phyloP scores from a whole-genome alignment of 1,139 yeast species.

The Suhomyces wounanorum region DNA sequence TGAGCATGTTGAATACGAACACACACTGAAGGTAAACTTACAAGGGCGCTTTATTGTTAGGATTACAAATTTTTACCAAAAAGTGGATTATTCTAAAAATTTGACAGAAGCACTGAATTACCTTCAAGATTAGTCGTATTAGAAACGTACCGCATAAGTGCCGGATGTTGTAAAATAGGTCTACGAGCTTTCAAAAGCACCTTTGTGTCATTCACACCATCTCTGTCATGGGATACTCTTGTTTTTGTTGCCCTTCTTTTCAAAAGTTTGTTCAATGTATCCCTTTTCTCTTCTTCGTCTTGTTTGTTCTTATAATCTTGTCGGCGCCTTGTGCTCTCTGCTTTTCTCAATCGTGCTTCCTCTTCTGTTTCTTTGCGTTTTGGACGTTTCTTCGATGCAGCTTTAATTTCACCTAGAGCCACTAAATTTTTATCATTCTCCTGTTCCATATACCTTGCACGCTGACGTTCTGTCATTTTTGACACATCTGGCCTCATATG shows the following conservation, averaged over 20 bases:
- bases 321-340: conserved; percentile 87
- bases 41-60: neutral
- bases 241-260: conserved; percentile 80
- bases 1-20: neutral
- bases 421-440: conserved; percentile 21
- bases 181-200: conserved; percentile 33
- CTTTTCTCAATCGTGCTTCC: conserved; percentile 76
- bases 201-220: conserved; percentile 28
- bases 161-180: conserved; percentile 40
- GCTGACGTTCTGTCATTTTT: conserved; percentile 64
- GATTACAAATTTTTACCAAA: neutral
- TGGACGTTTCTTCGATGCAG: conserved; percentile 26
- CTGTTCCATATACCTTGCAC: conserved; percentile 48
- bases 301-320: conserved; percentile 82
- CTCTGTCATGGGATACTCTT: conserved; percentile 41
- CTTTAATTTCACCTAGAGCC: conserved; percentile 30
- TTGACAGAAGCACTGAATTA: conserved; percentile 9
- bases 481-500: conserved; percentile 48
- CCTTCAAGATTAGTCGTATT: conserved; percentile 16
- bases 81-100: neutral
- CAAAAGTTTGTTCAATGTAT: conserved; percentile 80
- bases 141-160: conserved; percentile 36
- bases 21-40: neutral
- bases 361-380: conserved; percentile 73
- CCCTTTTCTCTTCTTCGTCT: conserved; percentile 89